Evolutionary conservation across 1,139 yeast species (phyloP).

Genomic region (Yamadazyma kanchanaburiensis): DNA sequence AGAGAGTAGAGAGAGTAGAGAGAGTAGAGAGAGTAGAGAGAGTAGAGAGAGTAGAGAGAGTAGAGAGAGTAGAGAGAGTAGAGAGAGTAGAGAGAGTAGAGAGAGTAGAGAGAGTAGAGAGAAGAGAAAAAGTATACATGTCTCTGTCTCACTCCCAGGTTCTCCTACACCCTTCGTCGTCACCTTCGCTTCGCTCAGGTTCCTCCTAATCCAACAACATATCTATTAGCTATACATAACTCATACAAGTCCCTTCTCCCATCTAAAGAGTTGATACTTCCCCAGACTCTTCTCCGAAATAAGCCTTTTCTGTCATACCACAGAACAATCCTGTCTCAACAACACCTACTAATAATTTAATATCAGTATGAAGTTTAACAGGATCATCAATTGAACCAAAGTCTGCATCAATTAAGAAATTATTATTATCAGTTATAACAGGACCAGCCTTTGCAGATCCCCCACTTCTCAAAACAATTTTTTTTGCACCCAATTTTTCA

Average conservation of each 20-base stretch:
- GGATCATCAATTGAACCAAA: slow-evolving; percentile 77
- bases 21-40: too few species aligned
- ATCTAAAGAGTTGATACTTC: slow-evolving; percentile 31
- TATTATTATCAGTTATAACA: slow-evolving; percentile 94
- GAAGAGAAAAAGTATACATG: too few species aligned
- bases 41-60: too few species aligned
- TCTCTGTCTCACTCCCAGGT: too few species aligned
- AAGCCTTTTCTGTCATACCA: slow-evolving; percentile 68
- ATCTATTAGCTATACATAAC: background rate
- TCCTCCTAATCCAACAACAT: too few species aligned
- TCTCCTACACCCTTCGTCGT: too few species aligned
- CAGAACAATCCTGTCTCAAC: slow-evolving; percentile 95
- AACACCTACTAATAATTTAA: slow-evolving; percentile 84
- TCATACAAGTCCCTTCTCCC: too few species aligned
- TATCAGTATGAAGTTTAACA: slow-evolving; percentile 51
- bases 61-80: too few species aligned
- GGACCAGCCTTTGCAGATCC: slow-evolving; percentile 96
- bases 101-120: too few species aligned
- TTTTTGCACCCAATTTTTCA: slow-evolving; percentile 59
- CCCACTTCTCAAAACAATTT: slow-evolving; percentile 75
- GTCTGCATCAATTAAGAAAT: slow-evolving; percentile 89
- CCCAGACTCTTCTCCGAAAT: slow-evolving; percentile 84
- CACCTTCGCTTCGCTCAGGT: too few species aligned
- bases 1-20: too few species aligned
- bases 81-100: too few species aligned